phyloP scores from a whole-genome alignment of 2,329 filamentous ascomycete genomes.

The Pezicula neosporulosa region DNA sequence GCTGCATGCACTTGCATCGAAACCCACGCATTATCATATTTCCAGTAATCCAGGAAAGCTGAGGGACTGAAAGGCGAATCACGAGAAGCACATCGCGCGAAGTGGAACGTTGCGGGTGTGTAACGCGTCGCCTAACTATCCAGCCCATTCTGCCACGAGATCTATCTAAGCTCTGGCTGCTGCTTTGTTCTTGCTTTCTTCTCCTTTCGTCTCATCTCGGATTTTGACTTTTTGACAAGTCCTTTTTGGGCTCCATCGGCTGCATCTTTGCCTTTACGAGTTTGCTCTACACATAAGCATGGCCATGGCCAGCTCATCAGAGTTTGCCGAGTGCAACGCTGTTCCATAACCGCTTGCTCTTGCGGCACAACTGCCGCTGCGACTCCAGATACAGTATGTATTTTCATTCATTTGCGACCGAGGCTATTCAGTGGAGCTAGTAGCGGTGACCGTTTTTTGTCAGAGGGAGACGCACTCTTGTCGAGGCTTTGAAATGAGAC shows the following conservation, averaged over 20 bases:
- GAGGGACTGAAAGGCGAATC: not conserved
- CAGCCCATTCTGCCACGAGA: no score
- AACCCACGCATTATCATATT: not conserved
- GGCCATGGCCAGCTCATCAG: no score
- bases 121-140: no score
- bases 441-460: not conserved
- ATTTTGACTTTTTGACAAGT: no score
- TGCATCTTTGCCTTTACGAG: no score
- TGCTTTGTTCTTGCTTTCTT: no score
- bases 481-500: no score
- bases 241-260: no score
- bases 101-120: no score
- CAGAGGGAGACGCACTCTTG: not conserved
- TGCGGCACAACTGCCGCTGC: not conserved
- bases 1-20: not conserved
- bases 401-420: not conserved
- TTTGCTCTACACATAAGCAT: no score
- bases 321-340: not conserved
- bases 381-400: not conserved
- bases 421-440: not conserved
- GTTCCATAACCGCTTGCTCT: not conserved
- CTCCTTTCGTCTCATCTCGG: no score
- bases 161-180: no score
- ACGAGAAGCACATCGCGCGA: not conserved
- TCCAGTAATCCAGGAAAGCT: not conserved